Percentiles rank a stretch among this genome's conserved stretches.
phyloP scores from a whole-genome alignment of 371 early-diverging fungal genomes.

The Actinomortierella wolfii region DNA sequence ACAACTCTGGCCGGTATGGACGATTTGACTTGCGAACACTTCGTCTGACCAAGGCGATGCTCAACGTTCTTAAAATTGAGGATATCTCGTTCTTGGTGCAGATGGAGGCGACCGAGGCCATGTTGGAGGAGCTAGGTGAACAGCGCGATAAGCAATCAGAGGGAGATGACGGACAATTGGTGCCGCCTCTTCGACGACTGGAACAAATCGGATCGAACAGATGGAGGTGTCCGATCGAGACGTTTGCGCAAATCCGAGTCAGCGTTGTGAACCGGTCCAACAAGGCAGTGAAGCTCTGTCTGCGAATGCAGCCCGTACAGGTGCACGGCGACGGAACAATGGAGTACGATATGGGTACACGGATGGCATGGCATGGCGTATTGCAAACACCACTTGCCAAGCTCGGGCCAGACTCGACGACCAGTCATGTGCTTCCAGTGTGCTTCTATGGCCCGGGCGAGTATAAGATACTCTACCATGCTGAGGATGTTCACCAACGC shows the following conservation, averaged over 20 bases:
- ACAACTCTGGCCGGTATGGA: constrained; percentile 53
- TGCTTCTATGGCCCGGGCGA: constrained; percentile 68
- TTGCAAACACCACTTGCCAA: constrained; percentile 63
- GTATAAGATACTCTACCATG: constrained; percentile 67
- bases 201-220: constrained; percentile 48
- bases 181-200: constrained; percentile 5
- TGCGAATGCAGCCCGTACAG: constrained; percentile 71
- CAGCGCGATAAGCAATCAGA: no score
- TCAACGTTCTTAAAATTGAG: constrained; percentile 60
- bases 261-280: constrained; percentile 55
- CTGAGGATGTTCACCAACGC: constrained; percentile 67
- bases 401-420: constrained; percentile 51
- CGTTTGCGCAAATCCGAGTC: constrained; percentile 56
- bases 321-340: constrained; percentile 66
- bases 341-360: constrained; percentile 64
- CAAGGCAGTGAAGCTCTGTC: constrained; percentile 58
- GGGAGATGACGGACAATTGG: no score
- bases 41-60: constrained; percentile 55
- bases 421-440: constrained; percentile 54
- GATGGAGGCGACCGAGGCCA: constrained; percentile 29
- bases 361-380: constrained; percentile 65
- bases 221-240: constrained; percentile 57
- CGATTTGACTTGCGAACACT: constrained; percentile 56
- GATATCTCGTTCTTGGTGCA: constrained; percentile 60
- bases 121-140: not conserved